Base-by-base conservation (phyloP, 305 asterid genomes). In the Ajuga reptans region DNA sequence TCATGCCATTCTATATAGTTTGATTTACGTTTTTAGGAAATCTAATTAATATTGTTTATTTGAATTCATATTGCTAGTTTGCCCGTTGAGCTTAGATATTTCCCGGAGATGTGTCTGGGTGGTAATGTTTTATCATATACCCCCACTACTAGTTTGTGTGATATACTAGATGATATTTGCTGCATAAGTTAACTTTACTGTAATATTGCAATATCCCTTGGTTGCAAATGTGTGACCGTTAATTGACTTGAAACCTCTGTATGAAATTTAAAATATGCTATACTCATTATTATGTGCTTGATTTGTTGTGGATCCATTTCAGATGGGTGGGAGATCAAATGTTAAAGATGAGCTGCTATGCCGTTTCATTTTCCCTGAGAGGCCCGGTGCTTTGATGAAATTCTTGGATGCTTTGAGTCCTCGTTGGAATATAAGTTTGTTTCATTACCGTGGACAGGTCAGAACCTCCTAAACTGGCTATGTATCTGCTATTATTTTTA, bases 391-490 rank as follows among this genome's bases (percentile, higher is more conserved):
- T 56, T 74, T 92, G 83, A 76, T 83, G 94, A 85, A 88, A 73
- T 92, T 92, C 64, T 87, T 92, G 89, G 92, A 85, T 73, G 85
- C 84, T 71, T 79, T 92, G 75, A 90, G 97, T 77, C 98, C 98
- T 10, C 88, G 88, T 15, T 92, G 98, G 98, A 92, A 92, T 59
- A 92, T 92, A 73, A 92, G 95, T 68, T 81, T 92, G 83, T 92
- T 92, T 80, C 98, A 92, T 66, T 92, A 92, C 77, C 89, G 97
- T 33, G 87, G 86, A 59, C 97, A 92, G 96, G 98, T 87, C 57
- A 6, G 49, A 43, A 71, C 68, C 63, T 16, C 36, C 11, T 16
- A 59, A 33, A 9, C 70, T 51, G 4, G 55, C 45, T 59, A n/a
- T 53, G 5, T 36, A 9, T 42, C 1, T 33, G 37, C 33, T 63